Base-by-base conservation (phyloP, 2,329 filamentous ascomycete genomes). In the Parafenestella ontariensis region DNA sequence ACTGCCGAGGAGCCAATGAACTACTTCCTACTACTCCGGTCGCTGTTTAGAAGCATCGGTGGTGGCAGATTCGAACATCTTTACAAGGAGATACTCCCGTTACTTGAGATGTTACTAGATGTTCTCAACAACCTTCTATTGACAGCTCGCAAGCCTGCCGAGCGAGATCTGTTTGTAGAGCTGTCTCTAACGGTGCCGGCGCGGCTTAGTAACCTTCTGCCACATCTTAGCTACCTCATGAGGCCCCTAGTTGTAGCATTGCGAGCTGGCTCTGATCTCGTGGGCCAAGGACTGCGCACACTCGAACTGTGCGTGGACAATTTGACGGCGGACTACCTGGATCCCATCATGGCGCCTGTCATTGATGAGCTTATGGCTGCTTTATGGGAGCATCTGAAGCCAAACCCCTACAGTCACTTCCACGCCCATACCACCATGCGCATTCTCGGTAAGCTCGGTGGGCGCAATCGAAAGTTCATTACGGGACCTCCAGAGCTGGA, bases 321-420 rank as follows among this genome's bases (percentile, higher is more conserved):
- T 66, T 83, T 99, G 0, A 99, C 96, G 0, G 94, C 95, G 0
- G 95, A 99, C 69, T 99, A 99, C 70, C 81, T 99, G 13, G 95
- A 99, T 66, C 96, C 95, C 0, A 98, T 99, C 68, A 99, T 99
- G 94, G 92, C 94, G 2, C 96, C 95, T 0, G 96, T 98, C 23
- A 98, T 99, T 75, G 94, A 99, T 67, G 95, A 99, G 71, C 82
- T 99, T 40, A 99, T 99, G 95, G 95, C 92, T 42, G 94, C 94
- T 1, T 82, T 99, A 1, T 99, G 96, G 83, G 93, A 97, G 60
- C 96, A 99, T 74, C 83, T 99, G 37, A 90, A 90, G 66, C 96
- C 95, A 7, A 89, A 93, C 59, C 95, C 95, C 0, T 96, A 99
- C 75, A 96, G 90, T 67, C 96, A 99, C 75, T 96, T 97, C 76